Percentiles rank a stretch among this genome's conserved stretches.
Conservation (phyloP, 1,139 yeast species). For the Yamadazyma membranifaciens region DNA sequence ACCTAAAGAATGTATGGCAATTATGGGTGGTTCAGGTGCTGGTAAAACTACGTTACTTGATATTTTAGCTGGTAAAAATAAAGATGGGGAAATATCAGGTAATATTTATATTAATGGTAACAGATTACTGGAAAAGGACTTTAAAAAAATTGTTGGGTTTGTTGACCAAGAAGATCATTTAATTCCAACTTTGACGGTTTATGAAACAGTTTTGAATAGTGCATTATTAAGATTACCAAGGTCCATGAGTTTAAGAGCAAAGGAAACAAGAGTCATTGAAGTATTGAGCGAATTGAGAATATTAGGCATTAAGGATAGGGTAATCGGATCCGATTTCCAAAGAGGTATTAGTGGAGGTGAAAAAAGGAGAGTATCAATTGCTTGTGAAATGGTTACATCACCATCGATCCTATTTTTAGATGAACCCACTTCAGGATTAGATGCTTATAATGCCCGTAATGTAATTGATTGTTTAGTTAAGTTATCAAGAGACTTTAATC, state of each 20-base stretch:
- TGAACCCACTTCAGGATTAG: constrained; percentile 94
- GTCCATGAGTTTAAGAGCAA: constrained; percentile 68
- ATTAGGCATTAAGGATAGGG: constrained; percentile 73
- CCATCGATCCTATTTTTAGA: constrained; percentile 80
- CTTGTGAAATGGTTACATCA: constrained; percentile 84
- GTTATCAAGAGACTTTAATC: constrained; percentile 72
- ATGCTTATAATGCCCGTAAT: constrained; percentile 88
- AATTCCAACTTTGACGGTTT: constrained; percentile 90
- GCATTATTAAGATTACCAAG: constrained; percentile 86
- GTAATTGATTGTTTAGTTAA: constrained; percentile 83
- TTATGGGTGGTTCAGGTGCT: constrained; percentile 98
- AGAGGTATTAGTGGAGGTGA: constrained; percentile 97
- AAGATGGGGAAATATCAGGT: constrained; percentile 70
- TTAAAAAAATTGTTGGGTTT: constrained; percentile 77
- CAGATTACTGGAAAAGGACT: constrained; percentile 36
- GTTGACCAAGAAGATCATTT: constrained; percentile 96
- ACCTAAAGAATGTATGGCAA: constrained; percentile 89
- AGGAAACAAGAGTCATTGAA: constrained; percentile 77
- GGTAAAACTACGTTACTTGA: constrained; percentile 94
- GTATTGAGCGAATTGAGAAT: constrained; percentile 85
- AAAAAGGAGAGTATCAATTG: constrained; percentile 83
- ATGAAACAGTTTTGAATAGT: constrained; percentile 90
- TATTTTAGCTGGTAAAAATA: constrained; percentile 83
- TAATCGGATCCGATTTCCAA: constrained; percentile 85
- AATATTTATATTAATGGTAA: constrained; percentile 74